Percentiles rank a stretch among this genome's conserved stretches.
Conservation (phyloP, 1,284 basidiomycete species). For the Neolentinus lepideus region DNA sequence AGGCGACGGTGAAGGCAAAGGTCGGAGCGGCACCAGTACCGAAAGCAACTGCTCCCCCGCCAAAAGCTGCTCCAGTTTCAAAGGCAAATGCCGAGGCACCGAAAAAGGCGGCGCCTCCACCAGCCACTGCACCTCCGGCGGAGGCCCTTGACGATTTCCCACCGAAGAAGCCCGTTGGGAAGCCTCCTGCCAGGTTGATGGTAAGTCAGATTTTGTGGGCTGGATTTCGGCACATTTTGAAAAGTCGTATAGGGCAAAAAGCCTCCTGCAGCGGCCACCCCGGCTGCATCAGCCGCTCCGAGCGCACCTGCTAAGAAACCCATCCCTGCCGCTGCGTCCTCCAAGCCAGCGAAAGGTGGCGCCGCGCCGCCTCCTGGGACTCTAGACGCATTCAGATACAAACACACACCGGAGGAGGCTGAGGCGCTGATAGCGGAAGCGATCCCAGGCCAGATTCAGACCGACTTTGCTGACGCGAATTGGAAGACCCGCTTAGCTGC, state of each 20-base stretch:
- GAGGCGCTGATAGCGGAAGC: conserved; percentile 72
- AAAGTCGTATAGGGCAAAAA: conserved; percentile 40
- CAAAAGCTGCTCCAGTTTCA: conserved; percentile 42
- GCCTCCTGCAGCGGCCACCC: conserved; percentile 30
- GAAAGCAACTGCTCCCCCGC: conserved; percentile 28
- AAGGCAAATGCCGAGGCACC: conserved; percentile 28
- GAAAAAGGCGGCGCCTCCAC: conserved; percentile 13
- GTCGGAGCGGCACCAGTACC: conserved; percentile 45
- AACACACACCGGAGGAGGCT: conserved; percentile 89
- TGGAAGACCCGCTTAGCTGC: conserved; percentile 93
- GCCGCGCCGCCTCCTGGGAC: conserved; percentile 39
- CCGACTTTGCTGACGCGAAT: conserved; percentile 76
- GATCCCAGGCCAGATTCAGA: conserved; percentile 69
- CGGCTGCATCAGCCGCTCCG: conserved; percentile 17
- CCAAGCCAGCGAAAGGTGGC: conserved; percentile 47
- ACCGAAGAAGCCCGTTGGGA: conserved; percentile 38
- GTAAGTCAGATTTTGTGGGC: conserved; percentile 22
- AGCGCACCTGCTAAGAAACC: conserved; percentile 41
- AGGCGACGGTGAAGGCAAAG: conserved; percentile 83
- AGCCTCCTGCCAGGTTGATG: conserved; percentile 42
- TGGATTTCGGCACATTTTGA: background rate
- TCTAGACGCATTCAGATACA: conserved; percentile 87
- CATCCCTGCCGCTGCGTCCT: conserved; percentile 27
- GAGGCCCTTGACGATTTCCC: conserved; percentile 23
- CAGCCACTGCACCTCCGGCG: conserved; percentile 13